phyloP scores from a whole-genome alignment of 768 basidiomycete genomes.

The Daedaleopsis sinensis region DNA sequence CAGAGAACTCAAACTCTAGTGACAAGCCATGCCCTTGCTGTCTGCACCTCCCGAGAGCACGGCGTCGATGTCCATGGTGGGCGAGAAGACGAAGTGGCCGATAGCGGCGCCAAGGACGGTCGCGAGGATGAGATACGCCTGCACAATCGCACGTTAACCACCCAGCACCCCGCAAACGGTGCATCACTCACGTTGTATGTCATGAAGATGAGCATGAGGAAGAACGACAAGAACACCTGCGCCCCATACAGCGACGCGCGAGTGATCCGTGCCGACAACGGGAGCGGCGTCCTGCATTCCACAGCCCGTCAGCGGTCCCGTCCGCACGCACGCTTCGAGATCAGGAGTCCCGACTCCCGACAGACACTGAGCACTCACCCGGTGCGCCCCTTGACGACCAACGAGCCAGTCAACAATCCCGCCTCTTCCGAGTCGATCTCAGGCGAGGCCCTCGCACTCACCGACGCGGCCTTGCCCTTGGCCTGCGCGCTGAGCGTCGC shows the following conservation, averaged over 20 bases:
- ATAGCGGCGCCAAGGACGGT: slow-evolving; percentile 81
- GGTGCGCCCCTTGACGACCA: slow-evolving; percentile 37
- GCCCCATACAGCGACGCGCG: slow-evolving; percentile 75
- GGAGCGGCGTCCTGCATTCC: slow-evolving; percentile 49
- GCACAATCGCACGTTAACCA: neutral
- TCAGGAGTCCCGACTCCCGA: neutral
- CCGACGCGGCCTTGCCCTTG: slow-evolving; percentile 45
- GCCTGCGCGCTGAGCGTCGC: slow-evolving; percentile 44
- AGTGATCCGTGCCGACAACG: slow-evolving; percentile 50
- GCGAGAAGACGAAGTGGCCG: slow-evolving; percentile 80
- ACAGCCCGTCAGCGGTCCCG: too few species aligned
- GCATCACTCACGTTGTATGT: slow-evolving; percentile 81
- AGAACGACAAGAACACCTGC: slow-evolving; percentile 79
- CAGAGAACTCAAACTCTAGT: slow-evolving; percentile 42
- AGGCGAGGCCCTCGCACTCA: slow-evolving; percentile 47
- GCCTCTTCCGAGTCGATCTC: slow-evolving; percentile 53
- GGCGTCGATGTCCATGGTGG: slow-evolving; percentile 63
- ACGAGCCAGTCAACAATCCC: slow-evolving; percentile 53
- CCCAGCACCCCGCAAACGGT: neutral
- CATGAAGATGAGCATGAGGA: slow-evolving; percentile 96
- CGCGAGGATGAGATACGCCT: slow-evolving; percentile 87
- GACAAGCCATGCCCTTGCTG: slow-evolving; percentile 77
- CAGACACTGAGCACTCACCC: slow-evolving; percentile 51
- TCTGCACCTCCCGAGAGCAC: slow-evolving; percentile 45
- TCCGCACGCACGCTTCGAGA: neutral